Evolutionary conservation across 164 flowering plant genomes (phyloP).

Genomic region (Euptelea pleiosperma): DNA sequence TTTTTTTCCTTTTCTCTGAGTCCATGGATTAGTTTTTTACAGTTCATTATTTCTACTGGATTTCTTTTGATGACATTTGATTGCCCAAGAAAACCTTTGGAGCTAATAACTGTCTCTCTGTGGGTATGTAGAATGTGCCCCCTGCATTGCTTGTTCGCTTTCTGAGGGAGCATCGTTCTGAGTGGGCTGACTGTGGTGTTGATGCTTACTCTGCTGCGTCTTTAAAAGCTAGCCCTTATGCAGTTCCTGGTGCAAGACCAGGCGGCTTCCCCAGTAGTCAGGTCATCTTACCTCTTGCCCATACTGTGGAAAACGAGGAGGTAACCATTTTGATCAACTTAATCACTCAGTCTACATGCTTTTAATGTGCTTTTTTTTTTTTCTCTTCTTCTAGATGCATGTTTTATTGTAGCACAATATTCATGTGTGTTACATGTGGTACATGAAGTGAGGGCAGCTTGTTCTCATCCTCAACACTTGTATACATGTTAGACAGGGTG

Average conservation of each 20-base stretch:
- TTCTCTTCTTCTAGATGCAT: no score
- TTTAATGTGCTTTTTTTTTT: no score
- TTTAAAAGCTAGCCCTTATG: slow-evolving; percentile 53
- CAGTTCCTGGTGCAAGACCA: slow-evolving; percentile 56
- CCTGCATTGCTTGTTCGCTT: slow-evolving; percentile 82
- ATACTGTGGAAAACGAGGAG: slow-evolving; percentile 79
- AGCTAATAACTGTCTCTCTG: neutral
- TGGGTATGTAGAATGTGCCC: slow-evolving; percentile 59
- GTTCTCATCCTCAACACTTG: neutral
- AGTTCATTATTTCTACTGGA: no score
- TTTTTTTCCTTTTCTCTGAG: neutral
- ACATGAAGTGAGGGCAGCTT: no score
- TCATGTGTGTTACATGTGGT: no score
- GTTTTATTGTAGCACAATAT: no score
- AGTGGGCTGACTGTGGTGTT: slow-evolving; percentile 79
- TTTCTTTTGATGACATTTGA: no score
- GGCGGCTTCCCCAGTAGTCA: slow-evolving; percentile 62
- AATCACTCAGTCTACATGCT: no score
- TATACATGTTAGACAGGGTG: no score
- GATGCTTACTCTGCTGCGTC: slow-evolving; percentile 77
- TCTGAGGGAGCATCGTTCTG: slow-evolving; percentile 82
- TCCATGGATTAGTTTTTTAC: no score
- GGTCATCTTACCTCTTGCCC: slow-evolving; percentile 72
- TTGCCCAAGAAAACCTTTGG: no score
- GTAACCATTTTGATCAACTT: slow-evolving; percentile 34